phyloP scores from a whole-genome alignment of 805 yeast species.

The Helenozyma rhizophorensis region DNA sequence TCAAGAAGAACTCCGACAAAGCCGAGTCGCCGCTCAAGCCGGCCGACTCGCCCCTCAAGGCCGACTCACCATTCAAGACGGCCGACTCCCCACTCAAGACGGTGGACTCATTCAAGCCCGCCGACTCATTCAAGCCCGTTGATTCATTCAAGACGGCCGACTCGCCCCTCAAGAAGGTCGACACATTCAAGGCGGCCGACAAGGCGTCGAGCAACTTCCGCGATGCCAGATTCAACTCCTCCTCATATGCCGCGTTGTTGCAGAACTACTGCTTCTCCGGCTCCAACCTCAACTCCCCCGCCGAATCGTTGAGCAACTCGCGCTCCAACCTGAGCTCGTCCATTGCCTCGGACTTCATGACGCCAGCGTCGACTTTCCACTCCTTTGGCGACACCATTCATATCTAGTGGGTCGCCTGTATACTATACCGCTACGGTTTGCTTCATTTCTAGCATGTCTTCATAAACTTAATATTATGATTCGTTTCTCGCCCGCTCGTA shows the following conservation, averaged over 20 bases:
- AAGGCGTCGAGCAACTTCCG: constrained; percentile 1
- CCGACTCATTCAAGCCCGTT: constrained; percentile 1
- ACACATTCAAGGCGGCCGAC: background rate
- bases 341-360: constrained; percentile 15
- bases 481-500: no score
- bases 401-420: constrained; percentile 17
- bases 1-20: constrained; percentile 38
- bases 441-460: no score
- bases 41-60: background rate
- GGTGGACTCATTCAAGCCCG: background rate
- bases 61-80: background rate
- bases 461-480: no score
- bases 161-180: background rate
- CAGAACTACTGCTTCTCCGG: constrained; percentile 35
- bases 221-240: constrained; percentile 18
- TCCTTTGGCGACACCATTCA: constrained; percentile 31
- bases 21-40: no score
- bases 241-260: constrained; percentile 30
- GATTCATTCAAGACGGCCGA: background rate
- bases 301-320: constrained; percentile 6
- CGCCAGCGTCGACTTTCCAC: constrained; percentile 28
- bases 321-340: constrained; percentile 11
- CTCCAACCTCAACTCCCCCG: constrained; percentile 11
- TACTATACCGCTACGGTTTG: no score
- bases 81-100: background rate